Percentiles rank a stretch among this genome's conserved stretches.
Conservation (phyloP, 257 asterid species). For the Solanum chiquidenum region DNA sequence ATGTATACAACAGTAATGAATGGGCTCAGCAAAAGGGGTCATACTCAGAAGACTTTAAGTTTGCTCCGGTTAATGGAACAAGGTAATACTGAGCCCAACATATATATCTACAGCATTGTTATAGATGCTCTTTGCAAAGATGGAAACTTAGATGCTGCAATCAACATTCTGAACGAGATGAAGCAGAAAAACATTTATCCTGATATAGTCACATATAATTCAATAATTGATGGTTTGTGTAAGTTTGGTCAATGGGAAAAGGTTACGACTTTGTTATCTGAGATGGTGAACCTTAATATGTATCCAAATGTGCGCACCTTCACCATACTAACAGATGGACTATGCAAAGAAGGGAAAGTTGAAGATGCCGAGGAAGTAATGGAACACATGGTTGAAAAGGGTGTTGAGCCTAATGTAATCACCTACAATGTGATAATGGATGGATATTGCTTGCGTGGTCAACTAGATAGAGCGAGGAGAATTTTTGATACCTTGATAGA, state of each 20-base stretch:
- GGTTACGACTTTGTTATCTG: no score
- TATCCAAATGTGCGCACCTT: background rate
- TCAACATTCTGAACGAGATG: background rate
- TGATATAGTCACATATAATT: background rate
- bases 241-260: background rate
- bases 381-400: background rate
- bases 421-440: background rate
- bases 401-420: background rate
- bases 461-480: background rate
- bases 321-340: background rate
- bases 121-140: background rate
- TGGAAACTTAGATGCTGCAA: background rate
- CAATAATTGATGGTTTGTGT: background rate
- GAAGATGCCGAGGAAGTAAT: background rate
- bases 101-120: background rate
- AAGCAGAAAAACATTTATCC: background rate
- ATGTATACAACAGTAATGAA: no score
- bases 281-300: background rate
- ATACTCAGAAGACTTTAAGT: no score
- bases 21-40: no score
- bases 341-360: constrained; percentile 2
- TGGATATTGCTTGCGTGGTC: background rate
- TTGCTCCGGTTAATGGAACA: background rate
- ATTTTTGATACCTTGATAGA: background rate
- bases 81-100: background rate